These are phyloP conservation scores for Elongisporangium prolatum DNA, from an alignment of 352 stramenopile species.

Conservation along the genomic window DNA sequence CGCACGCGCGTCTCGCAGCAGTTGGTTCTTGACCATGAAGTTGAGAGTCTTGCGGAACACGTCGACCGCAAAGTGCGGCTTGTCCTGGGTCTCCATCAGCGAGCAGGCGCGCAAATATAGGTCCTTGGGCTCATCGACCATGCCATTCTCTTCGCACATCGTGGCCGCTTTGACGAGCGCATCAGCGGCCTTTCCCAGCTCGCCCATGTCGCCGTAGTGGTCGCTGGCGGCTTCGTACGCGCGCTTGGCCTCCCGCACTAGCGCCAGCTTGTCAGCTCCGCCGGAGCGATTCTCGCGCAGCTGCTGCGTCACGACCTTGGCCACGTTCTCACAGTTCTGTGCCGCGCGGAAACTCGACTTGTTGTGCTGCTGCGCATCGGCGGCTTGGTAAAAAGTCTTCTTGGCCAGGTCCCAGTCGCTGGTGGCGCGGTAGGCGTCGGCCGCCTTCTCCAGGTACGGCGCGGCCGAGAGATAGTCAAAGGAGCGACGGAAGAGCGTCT, in stretches of 20 bases:
- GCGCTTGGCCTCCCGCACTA: slow-evolving; percentile 40
- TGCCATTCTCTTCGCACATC: slow-evolving; percentile 39
- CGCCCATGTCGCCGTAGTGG: slow-evolving; percentile 77
- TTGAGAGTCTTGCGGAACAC: slow-evolving; percentile 72
- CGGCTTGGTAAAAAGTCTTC: slow-evolving; percentile 46
- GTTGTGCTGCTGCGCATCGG: slow-evolving; percentile 66
- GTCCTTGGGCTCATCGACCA: slow-evolving; percentile 23
- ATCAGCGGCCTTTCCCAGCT: slow-evolving; percentile 78
- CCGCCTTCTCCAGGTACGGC: slow-evolving; percentile 68
- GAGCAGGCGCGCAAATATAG: slow-evolving; percentile 68
- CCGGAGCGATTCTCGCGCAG: slow-evolving; percentile 46
- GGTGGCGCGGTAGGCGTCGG: slow-evolving; percentile 59
- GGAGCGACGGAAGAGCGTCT: slow-evolving; percentile 62
- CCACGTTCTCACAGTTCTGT: slow-evolving; percentile 71
- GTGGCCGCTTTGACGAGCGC: slow-evolving; percentile 59
- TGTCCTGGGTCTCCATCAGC: slow-evolving; percentile 73
- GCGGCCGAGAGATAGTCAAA: slow-evolving; percentile 63
- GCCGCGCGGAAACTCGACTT: slow-evolving; percentile 68
- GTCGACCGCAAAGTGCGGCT: slow-evolving; percentile 79
- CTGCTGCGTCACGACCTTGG: slow-evolving; percentile 67
- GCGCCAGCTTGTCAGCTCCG: slow-evolving; percentile 18
- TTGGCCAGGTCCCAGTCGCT: slow-evolving; percentile 63
- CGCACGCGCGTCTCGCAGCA: slow-evolving; percentile 38
- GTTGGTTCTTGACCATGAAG: slow-evolving; percentile 58
- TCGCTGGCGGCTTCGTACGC: slow-evolving; percentile 58